Evolutionary conservation across 192 early-diverging fungal genomes (phyloP).

Genomic region (Backusella parvicylindrica): DNA sequence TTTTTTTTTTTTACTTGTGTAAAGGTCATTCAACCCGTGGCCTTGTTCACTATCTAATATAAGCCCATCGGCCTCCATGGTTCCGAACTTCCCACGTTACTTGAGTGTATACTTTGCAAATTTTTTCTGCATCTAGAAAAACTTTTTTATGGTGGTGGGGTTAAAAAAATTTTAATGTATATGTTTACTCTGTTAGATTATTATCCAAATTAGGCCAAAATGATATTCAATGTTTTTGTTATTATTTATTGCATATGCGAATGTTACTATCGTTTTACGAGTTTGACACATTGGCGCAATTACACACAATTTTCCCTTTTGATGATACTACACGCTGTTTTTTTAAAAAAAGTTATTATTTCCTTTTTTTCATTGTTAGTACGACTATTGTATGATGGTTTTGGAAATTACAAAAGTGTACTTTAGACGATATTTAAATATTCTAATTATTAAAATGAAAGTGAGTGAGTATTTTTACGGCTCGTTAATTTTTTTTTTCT

Average conservation of each 20-base stretch:
- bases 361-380: neutral
- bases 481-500: neutral
- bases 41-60: neutral
- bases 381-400: neutral
- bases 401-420: neutral
- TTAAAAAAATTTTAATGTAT: neutral
- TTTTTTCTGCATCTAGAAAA: neutral
- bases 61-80: neutral
- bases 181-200: neutral
- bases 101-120: neutral
- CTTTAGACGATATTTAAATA: neutral
- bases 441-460: neutral
- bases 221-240: neutral
- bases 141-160: too few species aligned
- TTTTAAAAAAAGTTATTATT: neutral
- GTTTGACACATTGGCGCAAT: neutral
- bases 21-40: neutral
- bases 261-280: neutral
- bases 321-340: neutral
- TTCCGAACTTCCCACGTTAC: neutral
- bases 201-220: neutral
- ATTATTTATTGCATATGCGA: neutral
- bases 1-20: neutral
- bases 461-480: neutral
- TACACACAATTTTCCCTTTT: neutral